Percentiles rank a stretch among this genome's conserved stretches.
Evolutionary conservation across 352 stramenopile species (phyloP).

Genomic region (Globisporangium nodosum): DNA sequence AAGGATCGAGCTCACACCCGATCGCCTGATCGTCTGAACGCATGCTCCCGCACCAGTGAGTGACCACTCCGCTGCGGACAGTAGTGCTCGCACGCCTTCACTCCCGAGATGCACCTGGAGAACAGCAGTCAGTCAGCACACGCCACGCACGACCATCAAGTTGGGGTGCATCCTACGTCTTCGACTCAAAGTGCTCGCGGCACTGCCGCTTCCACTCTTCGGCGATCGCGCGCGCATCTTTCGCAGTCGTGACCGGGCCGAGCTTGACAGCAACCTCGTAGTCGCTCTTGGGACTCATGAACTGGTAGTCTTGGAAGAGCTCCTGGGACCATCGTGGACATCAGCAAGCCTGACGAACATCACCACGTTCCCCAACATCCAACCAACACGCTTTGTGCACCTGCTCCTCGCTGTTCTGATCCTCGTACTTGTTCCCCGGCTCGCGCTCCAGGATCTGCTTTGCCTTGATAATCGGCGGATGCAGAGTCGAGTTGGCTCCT

Average conservation of each 20-base stretch:
- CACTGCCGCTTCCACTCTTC: constrained; percentile 51
- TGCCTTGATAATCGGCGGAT: constrained; percentile 54
- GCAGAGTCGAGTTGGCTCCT: constrained; percentile 29
- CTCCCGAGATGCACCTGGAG: constrained; percentile 42
- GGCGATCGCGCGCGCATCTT: constrained; percentile 43
- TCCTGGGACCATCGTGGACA: constrained; percentile 27
- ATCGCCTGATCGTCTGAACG: neutral
- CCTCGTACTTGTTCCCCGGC: constrained; percentile 82
- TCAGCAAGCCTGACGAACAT: neutral
- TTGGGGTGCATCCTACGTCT: constrained; percentile 22
- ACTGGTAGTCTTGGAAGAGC: constrained; percentile 83
- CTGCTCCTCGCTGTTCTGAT: constrained; percentile 71
- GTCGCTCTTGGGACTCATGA: constrained; percentile 63
- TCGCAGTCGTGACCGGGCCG: constrained; percentile 35
- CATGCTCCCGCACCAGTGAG: constrained; percentile 41
- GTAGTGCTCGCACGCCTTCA: constrained; percentile 44
- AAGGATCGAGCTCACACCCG: no score
- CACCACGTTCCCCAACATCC: neutral
- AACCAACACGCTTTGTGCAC: constrained; percentile 12
- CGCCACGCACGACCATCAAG: neutral
- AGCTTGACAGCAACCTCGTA: constrained; percentile 78
- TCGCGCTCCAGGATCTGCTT: constrained; percentile 69
- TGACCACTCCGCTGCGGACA: constrained; percentile 62
- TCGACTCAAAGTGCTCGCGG: constrained; percentile 49
- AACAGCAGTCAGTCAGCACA: neutral